Evolutionary conservation across 2,329 filamentous ascomycete species (phyloP), one percentile per base, ranked within the genome.

Genomic region (Diaporthe helianthi): DNA sequence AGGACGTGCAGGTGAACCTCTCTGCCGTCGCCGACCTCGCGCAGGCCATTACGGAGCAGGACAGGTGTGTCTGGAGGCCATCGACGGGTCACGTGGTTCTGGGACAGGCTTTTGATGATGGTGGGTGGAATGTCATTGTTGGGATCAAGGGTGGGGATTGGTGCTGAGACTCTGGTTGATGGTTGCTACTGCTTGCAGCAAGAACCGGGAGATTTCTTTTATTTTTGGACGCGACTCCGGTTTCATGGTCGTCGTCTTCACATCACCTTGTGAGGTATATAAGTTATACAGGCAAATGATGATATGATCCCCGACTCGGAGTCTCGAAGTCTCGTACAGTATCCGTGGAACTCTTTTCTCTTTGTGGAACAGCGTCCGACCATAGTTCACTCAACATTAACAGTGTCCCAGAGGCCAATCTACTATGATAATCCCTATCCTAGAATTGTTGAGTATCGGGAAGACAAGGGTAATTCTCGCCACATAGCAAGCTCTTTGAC

Each of bases 21-120:
- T 36, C 29, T 2, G 47, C 22, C 26, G 17, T 65, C 22, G 58
- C 58, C 15, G 52, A 46, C 29, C 46, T 46, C 5, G 67, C 58
- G 26, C 24, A 24, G 38, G 13, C 15, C 2, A 38, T 69, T 24
- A n/a, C 47, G 2, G 36, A 55, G 17, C 33, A 26, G 6, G 36
- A 24, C 4, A 36, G 12, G 29, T 65, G 67, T 31, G 53, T 36
- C 31, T 69, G 41, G 41, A 19, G 49, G n/a, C 67, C 60, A 1
- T 31, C 38, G 6, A 36, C 61, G 10, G 41, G 63, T 29, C 67
- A 51, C 4, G 24, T 49, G 6, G 31, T 44, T 7, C 60, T 58
- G 29, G 49, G 58, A 1, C 67, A 69, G 58, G 67, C 67, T 1
- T 69, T 69, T 49, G 67, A 69, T 15, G 49, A n/a, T 22, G 51